Evolutionary conservation across 331 rosid species (phyloP), one percentile per base, ranked within the genome.

Genomic region (Saraca asoca): DNA sequence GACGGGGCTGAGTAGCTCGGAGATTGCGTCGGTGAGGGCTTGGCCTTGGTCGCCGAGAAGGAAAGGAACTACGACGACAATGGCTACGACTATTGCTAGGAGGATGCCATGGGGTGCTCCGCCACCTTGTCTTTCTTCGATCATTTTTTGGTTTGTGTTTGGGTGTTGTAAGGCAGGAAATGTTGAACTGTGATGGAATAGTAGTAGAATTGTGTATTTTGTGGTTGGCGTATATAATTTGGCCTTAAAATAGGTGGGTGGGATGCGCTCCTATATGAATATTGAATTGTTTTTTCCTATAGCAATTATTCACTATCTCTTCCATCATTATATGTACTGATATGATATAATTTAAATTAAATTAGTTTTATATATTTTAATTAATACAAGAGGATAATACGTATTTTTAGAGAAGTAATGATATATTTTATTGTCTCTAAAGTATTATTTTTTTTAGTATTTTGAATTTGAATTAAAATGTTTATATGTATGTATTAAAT

Each of bases 31-130:
- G 2, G 92, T 90, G 34, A 90, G 42, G 72, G 95, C 97, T 55
- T 84, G 90, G 0, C 92, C 97, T 33, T 81, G 86, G 51, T 93
- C 98, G 5, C 96, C 96, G 0, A 88, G 6, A 0, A 88, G 56
- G 74, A 76, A 81, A 0, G 98, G 98, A 4, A 81, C 88, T 4
- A 79, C 31, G 0, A 94, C 73, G 0, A 94, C 87, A 2, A 85
- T 10, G 18, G 71, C 80, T 19, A 94, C 91, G 18, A 90, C 98
- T 0, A 83, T 78, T 2, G 83, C 89, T 0, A 90, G 80, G 2
- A 94, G 79, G 7, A 90, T 65, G 7, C 86, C 97, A 31, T 94
- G 90, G 0, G 98, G 98, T 18, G 98, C 83, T 20, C 85, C 83
- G 7, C 79, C 78, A 14, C 64, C 80, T 1, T 75, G 80, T 37